Evolutionary conservation across 345 rosid species (phyloP), one percentile per base, ranked within the genome.

Genomic region (Boechera divaricarpa): DNA sequence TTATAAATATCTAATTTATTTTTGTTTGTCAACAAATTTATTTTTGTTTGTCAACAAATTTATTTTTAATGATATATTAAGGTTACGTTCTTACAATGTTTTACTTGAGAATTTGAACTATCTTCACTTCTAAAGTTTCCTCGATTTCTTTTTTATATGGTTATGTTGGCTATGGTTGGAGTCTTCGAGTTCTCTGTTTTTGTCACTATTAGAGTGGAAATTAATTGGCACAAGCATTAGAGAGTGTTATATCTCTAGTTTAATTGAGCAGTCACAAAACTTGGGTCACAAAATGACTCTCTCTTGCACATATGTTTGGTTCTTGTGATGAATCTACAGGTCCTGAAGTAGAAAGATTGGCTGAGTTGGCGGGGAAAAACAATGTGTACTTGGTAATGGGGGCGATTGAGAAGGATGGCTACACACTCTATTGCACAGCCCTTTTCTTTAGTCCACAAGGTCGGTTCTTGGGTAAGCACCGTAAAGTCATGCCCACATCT

Each of bases 381-480:
- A 84, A 84, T 81, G 93, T 89, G 11, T 86, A 83, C 63, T 69
- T 94, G 68, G 92, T 94, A 33, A 88, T 94, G 93, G 97, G 95
- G 38, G 97, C 88, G 42, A 89, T 94, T 32, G 98, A 94, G 83
- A 89, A 90, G 68, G 97, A 94, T 61, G 97, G 97, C 16, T 90
- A 94, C 59, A 94, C 98, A 28, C 83, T 94, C 57, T 93, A 92
- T 70, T 94, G 98, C 53, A 82, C 93, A 2, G 84, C 86, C n/a
- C 80, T 94, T 76, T 94, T 92, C 83, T 94, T 94, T 65, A 92
- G 89, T 79, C 70, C 91, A 49, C 86, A 86, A 70, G 97, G 97
- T 60, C 82, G 13, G 57, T 92, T 84, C 83, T 84, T 94, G 47
- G 97, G 93, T 57, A 94, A 94, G 85, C 98, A 94, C 51, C 83